phyloP scores from a whole-genome alignment of 345 rosid species.

The Euphorbia lathyris region DNA sequence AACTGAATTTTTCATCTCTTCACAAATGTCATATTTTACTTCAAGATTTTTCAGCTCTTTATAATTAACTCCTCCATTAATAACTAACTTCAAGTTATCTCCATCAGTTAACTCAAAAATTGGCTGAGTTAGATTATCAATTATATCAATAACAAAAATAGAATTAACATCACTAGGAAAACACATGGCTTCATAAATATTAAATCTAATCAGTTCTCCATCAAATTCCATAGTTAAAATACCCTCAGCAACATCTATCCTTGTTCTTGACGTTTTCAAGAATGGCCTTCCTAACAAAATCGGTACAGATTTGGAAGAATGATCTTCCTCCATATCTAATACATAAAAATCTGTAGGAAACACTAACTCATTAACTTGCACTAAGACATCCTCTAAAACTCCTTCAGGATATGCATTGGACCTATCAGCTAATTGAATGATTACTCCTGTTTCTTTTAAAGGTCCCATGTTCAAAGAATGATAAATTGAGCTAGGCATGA shows the following conservation, averaged over 20 bases:
- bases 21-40: neutral
- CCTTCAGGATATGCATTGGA: too few relatives aligned
- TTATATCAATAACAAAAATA: neutral
- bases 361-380: too few relatives aligned
- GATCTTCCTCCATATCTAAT: neutral
- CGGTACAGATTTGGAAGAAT: neutral
- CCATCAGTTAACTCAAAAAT: neutral
- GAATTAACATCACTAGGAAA: neutral
- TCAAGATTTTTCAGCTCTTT: neutral
- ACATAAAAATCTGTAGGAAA: too few relatives aligned
- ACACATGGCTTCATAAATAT: neutral
- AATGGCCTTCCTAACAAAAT: neutral
- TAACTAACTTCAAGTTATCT: neutral
- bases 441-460: neutral
- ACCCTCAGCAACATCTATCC: neutral
- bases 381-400: too few relatives aligned
- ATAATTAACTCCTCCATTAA: neutral
- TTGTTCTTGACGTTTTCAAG: neutral
- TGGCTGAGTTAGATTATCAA: too few relatives aligned
- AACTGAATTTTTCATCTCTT: neutral
- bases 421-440: neutral
- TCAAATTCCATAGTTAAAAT: neutral
- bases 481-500: constrained; percentile 5
- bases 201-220: neutral
- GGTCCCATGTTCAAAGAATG: neutral